Evolutionary conservation across 805 yeast genomes (phyloP), one percentile per base, ranked within the genome.

Genomic region (Candida stauntonica): DNA sequence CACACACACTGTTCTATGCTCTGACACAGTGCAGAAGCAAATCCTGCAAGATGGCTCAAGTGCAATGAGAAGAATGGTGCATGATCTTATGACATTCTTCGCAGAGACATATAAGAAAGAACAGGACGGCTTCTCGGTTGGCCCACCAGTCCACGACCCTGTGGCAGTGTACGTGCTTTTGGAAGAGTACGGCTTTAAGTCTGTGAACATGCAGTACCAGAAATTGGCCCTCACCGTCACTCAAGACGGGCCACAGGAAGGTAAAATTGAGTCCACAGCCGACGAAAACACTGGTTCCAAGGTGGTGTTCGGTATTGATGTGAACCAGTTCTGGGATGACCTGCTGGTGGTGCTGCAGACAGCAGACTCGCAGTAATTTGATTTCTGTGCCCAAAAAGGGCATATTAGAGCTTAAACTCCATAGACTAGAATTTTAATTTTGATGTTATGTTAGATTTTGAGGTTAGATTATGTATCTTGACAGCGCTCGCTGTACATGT

Each of bases 111-210:
- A 72, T 52, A 62, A 63, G 28, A 61, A 63, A 18, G 51, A 58
- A 29, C 70, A 67, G 45, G 70, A 70, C 3, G 30, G 31, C 3
- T 65, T 74, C 56, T 44, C 45, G 18, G 43, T 55, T 5, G 91
- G 93, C 0, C 88, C 93, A 5, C 86, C 88, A 1, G 68, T 85
- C 1, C 95, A 86, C 59, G 95, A 86, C 57, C 91, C 93, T 1
- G 63, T 84, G 36, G 84, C 94, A 1, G 64, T 83, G 9, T 74
- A 73, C 36, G 77, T 77, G 0, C 51, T 85, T 26, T 57, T 85
- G 21, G 58, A 63, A 32, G 45, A 58, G 32, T 50, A 52, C 24
- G 61, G 55, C 0, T 5, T 41, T 41, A 11, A 47, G 43, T 16
- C 55, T 17, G 36, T 54, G 14, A 52, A 47, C 5, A 23, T 38